These are phyloP conservation scores for Naganishia friedmannii DNA, from an alignment of 768 basidiomycete species.

Conservation along the genomic window DNA sequence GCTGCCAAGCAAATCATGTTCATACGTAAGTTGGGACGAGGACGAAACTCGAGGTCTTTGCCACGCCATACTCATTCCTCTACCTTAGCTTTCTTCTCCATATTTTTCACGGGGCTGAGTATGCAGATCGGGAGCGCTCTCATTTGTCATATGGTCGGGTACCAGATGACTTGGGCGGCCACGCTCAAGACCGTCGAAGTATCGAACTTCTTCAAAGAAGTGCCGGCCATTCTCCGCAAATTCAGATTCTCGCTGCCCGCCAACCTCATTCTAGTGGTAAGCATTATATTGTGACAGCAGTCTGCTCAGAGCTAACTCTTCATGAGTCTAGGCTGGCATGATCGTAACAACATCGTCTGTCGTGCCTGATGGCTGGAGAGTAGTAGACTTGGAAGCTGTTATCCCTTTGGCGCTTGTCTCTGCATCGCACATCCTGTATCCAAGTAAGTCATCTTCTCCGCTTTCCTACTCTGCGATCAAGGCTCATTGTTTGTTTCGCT, in stretches of 20 bases:
- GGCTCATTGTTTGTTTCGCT: slow-evolving; percentile 41
- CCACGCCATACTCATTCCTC: not conserved
- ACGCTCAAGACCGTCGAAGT: slow-evolving; percentile 82
- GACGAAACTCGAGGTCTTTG: not conserved
- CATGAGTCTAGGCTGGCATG: slow-evolving; percentile 55
- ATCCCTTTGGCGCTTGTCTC: slow-evolving; percentile 65
- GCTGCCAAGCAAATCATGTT: slow-evolving; percentile 53
- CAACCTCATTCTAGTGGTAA: slow-evolving; percentile 46
- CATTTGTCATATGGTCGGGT: slow-evolving; percentile 61
- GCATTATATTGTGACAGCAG: not conserved
- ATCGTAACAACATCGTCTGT: slow-evolving; percentile 59
- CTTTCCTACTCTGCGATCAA: not conserved
- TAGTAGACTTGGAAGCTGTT: slow-evolving; percentile 71
- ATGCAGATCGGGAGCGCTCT: slow-evolving; percentile 66
- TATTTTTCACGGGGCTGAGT: slow-evolving; percentile 58
- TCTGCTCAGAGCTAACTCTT: not conserved
- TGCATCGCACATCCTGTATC: slow-evolving; percentile 51
- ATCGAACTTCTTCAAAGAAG: slow-evolving; percentile 86
- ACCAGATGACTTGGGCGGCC: slow-evolving; percentile 67
- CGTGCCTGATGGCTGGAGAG: slow-evolving; percentile 65
- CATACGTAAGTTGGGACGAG: slow-evolving; percentile 68
- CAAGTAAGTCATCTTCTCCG: slow-evolving; percentile 53
- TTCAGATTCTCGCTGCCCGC: slow-evolving; percentile 66
- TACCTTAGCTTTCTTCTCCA: slow-evolving; percentile 65
- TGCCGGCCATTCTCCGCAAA: slow-evolving; percentile 75